A percentile compares a stretch with the other conserved stretches of the same genome.
Evolutionary conservation across 306 rosid genomes (phyloP).

Genomic region (Begonia fuchsioides): DNA sequence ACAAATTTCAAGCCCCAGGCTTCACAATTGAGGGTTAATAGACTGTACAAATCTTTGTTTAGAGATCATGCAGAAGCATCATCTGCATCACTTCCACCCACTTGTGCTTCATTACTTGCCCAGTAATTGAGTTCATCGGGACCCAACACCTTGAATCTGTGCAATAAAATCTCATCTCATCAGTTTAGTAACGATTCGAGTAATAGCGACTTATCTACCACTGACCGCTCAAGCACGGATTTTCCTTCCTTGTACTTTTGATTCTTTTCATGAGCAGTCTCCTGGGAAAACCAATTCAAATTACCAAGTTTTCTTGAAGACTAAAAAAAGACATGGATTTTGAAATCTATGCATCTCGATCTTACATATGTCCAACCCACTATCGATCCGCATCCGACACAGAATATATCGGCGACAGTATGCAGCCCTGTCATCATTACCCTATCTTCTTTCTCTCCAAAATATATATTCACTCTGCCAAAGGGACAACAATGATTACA

Average conservation of each 20-base stretch:
- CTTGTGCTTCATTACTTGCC: conserved; percentile 17
- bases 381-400: conserved; percentile 76
- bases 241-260: conserved; percentile 40
- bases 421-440: conserved; percentile 61
- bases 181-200: background rate
- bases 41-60: conserved; percentile 20
- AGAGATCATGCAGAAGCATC: conserved; percentile 12
- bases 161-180: background rate
- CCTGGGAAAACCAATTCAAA: conserved; percentile 9
- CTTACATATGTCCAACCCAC: conserved; percentile 91
- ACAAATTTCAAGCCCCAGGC: background rate
- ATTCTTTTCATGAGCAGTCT: conserved; percentile 25
- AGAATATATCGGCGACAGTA: conserved; percentile 75
- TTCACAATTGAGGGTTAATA: background rate
- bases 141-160: conserved; percentile 46
- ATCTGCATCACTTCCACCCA: conserved; percentile 43
- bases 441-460: conserved; percentile 65
- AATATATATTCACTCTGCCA: conserved; percentile 47
- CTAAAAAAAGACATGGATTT: no score
- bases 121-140: conserved; percentile 44
- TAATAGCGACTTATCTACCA: background rate
- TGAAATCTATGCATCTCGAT: conserved; percentile 15
- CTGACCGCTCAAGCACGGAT: conserved; percentile 26
- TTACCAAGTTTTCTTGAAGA: no score
- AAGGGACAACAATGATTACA: background rate